These are phyloP conservation scores for Fusarium sambucinum DNA, from an alignment of 2,329 filamentous ascomycete species.

Conservation along the genomic window DNA sequence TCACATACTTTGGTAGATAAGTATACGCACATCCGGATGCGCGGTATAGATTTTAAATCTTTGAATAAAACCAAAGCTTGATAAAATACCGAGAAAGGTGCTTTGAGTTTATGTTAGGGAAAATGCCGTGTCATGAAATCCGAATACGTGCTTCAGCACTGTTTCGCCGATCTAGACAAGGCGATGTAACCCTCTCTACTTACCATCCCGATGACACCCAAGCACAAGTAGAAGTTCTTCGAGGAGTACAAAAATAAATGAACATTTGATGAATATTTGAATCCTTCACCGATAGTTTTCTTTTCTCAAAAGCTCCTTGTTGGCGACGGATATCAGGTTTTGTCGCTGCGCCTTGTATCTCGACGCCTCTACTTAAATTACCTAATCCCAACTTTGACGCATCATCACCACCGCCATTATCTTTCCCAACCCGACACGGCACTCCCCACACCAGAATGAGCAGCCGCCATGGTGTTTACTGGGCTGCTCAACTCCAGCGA, in stretches of 20 bases:
- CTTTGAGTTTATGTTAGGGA: background rate
- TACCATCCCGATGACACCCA: background rate
- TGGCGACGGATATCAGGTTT: background rate
- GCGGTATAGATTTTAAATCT: background rate
- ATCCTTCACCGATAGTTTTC: background rate
- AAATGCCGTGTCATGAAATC: background rate
- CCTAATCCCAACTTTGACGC: constrained; percentile 33
- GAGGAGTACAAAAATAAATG: background rate
- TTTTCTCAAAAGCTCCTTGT: too few species aligned
- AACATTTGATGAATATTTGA: background rate
- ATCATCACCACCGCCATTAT: constrained; percentile 23
- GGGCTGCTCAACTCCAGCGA: constrained; percentile 61
- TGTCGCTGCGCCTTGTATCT: constrained; percentile 24
- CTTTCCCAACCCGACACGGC: constrained; percentile 8
- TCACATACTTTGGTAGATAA: background rate
- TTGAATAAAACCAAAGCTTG: background rate
- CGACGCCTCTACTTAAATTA: constrained; percentile 24
- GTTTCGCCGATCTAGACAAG: background rate
- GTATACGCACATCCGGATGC: fast-evolving
- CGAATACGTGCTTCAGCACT: constrained; percentile 1
- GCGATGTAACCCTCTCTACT: background rate
- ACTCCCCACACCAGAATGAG: constrained; percentile 50
- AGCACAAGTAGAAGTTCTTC: background rate
- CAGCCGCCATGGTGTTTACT: constrained; percentile 63
- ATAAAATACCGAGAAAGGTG: background rate